phyloP scores from a whole-genome alignment of 2,329 filamentous ascomycete genomes.

The Sclerotiophoma versabilis region DNA sequence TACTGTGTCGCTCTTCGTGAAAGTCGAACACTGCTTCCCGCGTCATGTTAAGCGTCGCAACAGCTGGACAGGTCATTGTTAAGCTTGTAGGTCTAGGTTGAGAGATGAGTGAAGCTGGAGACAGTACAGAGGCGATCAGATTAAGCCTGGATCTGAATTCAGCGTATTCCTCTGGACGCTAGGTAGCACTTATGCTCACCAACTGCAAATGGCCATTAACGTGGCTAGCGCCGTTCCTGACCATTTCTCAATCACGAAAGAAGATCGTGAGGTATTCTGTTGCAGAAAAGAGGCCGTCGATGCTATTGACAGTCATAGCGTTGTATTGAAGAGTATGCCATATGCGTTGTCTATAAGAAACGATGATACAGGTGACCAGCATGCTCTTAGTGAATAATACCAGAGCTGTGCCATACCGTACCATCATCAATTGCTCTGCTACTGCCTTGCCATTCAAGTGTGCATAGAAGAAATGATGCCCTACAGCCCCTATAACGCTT shows the following conservation, averaged over 20 bases:
- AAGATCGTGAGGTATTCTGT: conserved; percentile 47
- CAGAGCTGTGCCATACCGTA: conserved; percentile 47
- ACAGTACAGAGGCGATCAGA: conserved; percentile 47
- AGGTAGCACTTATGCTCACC: conserved; percentile 28
- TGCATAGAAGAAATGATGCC: conserved; percentile 47
- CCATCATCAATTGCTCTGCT: conserved; percentile 42
- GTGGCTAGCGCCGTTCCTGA: conserved; percentile 45
- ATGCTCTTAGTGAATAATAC: conserved; percentile 49
- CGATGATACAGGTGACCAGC: conserved; percentile 43
- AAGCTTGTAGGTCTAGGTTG: conserved; percentile 30
- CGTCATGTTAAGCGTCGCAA: conserved; percentile 43
- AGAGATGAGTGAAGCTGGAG: conserved; percentile 46
- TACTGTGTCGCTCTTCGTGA: conserved; percentile 26
- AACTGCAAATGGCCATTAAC: conserved; percentile 44
- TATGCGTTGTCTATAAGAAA: conserved; percentile 49
- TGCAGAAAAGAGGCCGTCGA: conserved; percentile 48
- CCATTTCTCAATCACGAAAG: conserved; percentile 45
- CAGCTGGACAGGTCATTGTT: conserved; percentile 30
- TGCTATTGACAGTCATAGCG: conserved; percentile 48
- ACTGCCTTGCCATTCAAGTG: conserved; percentile 41
- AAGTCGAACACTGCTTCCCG: conserved; percentile 43
- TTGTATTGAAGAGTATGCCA: conserved; percentile 48
- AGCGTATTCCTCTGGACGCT: conserved; percentile 10
- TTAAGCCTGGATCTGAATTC: conserved; percentile 37
- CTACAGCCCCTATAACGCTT: conserved; percentile 42